phyloP scores from a whole-genome alignment of 1,139 yeast species.

The Maudiozyma humilis region DNA sequence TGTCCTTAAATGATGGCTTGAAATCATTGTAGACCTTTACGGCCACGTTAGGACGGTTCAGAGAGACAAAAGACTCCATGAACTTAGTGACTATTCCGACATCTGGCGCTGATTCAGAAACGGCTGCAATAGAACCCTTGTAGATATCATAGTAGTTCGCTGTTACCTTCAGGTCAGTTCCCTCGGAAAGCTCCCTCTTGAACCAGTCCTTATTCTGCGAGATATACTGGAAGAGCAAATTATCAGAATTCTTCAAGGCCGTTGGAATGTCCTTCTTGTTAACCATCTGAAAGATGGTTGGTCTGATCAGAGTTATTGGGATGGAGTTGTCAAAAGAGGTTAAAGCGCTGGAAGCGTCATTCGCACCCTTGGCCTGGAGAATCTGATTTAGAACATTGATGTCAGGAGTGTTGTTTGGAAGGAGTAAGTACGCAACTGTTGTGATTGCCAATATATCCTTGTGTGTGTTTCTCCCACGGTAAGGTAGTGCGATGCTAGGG shows the following conservation, averaged over 20 bases:
- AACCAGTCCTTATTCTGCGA: conserved; percentile 4
- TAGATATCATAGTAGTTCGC: conserved; percentile 1
- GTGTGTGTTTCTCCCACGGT: conserved; percentile 14
- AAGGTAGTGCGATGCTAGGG: conserved; percentile 12
- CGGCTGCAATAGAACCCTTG: neutral
- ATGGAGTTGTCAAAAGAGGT: neutral
- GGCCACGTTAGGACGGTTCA: conserved; percentile 17
- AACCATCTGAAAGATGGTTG: neutral
- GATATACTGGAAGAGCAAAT: conserved; percentile 3
- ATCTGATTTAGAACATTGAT: conserved; percentile 18
- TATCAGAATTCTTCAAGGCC: conserved; percentile 3
- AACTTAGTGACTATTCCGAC: conserved; percentile 16
- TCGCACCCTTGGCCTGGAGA: conserved; percentile 13
- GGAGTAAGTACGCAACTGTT: conserved; percentile 20
- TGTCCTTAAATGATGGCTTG: conserved; percentile 11
- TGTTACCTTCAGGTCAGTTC: neutral
- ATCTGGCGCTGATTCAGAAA: conserved; percentile 7
- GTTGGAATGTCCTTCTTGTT: neutral
- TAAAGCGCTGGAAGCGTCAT: neutral
- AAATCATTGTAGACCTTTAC: conserved; percentile 19
- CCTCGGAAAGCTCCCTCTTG: neutral
- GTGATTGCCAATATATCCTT: conserved; percentile 17
- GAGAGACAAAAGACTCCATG: conserved; percentile 19
- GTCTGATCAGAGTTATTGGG: conserved; percentile 6
- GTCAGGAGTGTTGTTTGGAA: conserved; percentile 19